Conservation (phyloP, 2,329 filamentous ascomycete genomes). For the Tolypocladium paradoxum region DNA sequence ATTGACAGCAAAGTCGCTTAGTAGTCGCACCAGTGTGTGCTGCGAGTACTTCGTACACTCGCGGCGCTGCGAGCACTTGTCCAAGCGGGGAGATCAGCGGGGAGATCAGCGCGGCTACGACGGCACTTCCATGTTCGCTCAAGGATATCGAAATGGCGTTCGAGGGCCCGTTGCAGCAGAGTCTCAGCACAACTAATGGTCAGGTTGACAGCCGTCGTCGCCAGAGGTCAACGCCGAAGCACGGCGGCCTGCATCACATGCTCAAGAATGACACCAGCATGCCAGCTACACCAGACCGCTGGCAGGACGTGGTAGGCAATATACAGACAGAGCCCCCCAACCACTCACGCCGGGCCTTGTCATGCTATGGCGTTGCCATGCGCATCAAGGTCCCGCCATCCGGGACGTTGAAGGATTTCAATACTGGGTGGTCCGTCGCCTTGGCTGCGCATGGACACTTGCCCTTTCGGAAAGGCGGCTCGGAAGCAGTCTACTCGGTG, state of each 20-base stretch:
- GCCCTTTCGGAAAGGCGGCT: background rate
- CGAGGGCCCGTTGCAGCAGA: background rate
- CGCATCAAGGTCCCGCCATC: background rate
- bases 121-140: background rate
- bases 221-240: background rate
- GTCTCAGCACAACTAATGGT: background rate
- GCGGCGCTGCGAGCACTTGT: background rate
- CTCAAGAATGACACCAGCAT: background rate
- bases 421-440: background rate
- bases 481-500: too few relatives aligned
- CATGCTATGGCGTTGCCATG: background rate
- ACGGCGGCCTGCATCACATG: background rate
- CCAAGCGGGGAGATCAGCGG: background rate
- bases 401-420: background rate
- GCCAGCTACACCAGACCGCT: background rate
- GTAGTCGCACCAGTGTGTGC: background rate
- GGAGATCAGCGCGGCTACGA: background rate
- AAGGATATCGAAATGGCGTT: background rate
- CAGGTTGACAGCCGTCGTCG: too few relatives aligned
- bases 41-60: background rate
- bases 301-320: background rate
- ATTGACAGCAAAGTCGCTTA: background rate
- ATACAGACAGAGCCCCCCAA: background rate
- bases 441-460: background rate
- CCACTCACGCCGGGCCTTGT: background rate